Base-by-base conservation (phyloP, 352 stramenopile species). In the Pilasporangium apinafurcum region DNA sequence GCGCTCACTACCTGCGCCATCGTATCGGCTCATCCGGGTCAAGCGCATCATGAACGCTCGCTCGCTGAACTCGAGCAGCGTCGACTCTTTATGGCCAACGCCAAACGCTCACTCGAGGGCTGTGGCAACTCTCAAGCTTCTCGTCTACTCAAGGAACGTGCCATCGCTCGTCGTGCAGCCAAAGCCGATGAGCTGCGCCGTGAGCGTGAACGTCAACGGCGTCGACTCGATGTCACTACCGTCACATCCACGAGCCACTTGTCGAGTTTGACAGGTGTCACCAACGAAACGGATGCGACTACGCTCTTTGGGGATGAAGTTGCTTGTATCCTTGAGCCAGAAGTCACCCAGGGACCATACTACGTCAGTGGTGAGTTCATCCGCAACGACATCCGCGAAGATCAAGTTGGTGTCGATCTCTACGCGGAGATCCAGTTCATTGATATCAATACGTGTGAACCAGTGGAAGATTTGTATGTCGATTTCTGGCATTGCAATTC, bases 401-500 rank as follows among this genome's bases (percentile, higher is more conserved):
- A 24, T 3, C 47, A 54, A 36, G 12, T 21, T 1, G 47, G 37
- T 1, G 12, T 54, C 12, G 38, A 47, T 14, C 37, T 54, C 9
- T 48, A 48, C 30, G 31, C 37, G 0, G 47, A 54, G 24, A 37
- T 54, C 30, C 47, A 54, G 30, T 26, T 54, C 37, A 48, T 54
- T 26, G 47, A 54, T 32, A 26, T 48, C 14, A 43, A 47, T 31
- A 54, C 47, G 13, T 48, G 47, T 26, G n/a, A 36, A 18, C 47
- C 47, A 1, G 37, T 54, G 1, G 10, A 33, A 32, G 37, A 43
- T 5, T 14, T 54, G 9, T 54, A 43, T 39, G 27, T 48, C 5
- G 37, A 54, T 32, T 54, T 54, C 31, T 54, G 37, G 37, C 47
- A 54, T 32, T 48, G 47, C 37, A 48, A 54, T 39, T 10, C 37